These are phyloP conservation scores for Croton setiger DNA, from an alignment of 441 rosid genomes.

Conservation along the genomic window DNA sequence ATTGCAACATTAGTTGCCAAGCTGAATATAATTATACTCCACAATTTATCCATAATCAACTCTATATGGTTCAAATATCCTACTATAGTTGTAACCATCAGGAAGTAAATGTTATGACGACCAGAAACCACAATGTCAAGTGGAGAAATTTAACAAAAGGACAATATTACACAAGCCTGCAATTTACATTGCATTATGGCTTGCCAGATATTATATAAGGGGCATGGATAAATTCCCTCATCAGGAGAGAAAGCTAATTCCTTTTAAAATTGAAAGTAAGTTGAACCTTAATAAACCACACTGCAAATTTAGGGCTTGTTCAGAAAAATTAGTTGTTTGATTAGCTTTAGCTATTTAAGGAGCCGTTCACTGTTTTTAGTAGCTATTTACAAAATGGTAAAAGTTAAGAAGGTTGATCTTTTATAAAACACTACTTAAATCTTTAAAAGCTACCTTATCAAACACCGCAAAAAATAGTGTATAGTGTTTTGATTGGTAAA, in stretches of 20 bases:
- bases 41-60: neutral
- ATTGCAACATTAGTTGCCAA: neutral
- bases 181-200: no score
- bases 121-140: neutral
- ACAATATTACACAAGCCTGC: no score
- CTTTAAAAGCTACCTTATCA: no score
- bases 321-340: neutral
- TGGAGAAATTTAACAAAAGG: neutral
- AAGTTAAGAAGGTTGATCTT: no score
- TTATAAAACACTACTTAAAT: no score
- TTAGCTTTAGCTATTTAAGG: no score
- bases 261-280: neutral
- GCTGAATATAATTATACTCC: neutral
- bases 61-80: slow-evolving; percentile 7
- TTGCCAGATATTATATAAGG: no score
- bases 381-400: no score
- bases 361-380: no score
- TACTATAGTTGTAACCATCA: neutral
- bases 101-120: neutral
- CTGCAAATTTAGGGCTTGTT: no score
- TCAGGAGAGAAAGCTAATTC: neutral
- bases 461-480: no score
- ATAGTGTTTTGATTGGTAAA: no score
- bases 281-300: neutral
- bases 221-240: neutral